phyloP scores from a whole-genome alignment of 78 protist genomes.

The Dictyostelium purpureum region DNA sequence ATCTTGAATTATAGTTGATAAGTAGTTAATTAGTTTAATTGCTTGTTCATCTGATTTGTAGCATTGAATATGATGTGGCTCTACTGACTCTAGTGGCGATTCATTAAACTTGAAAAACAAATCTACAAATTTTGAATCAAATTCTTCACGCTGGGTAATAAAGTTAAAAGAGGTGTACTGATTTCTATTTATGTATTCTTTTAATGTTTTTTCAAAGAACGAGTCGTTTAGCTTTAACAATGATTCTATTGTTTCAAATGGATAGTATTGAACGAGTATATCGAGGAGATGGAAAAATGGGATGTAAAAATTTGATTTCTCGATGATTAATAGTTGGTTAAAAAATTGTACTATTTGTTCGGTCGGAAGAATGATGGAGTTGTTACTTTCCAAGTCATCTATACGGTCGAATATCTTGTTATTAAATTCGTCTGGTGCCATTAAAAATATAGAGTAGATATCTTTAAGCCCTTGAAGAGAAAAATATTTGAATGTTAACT shows the following conservation, averaged over 20 bases:
- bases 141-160: background rate
- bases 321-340: background rate
- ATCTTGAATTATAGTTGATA: background rate
- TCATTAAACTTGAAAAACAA: background rate
- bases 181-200: background rate
- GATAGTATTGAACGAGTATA: too few species aligned
- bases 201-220: background rate
- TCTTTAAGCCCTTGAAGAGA: background rate
- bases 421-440: background rate
- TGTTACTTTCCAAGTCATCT: background rate
- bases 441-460: background rate
- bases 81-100: too few species aligned
- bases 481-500: background rate
- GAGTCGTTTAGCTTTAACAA: background rate
- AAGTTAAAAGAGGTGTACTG: background rate
- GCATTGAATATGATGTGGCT: too few species aligned
- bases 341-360: background rate
- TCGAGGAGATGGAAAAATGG: too few species aligned
- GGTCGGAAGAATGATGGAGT: too few species aligned
- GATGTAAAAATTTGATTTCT: conserved; percentile 4
- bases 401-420: background rate
- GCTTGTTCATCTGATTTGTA: too few species aligned
- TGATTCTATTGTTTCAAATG: background rate
- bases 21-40: background rate
- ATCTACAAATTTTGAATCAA: background rate